A percentile compares a stretch with the other conserved stretches of the same genome.
Conservation (phyloP, 345 rosid genomes). For the Linum lewisii region DNA sequence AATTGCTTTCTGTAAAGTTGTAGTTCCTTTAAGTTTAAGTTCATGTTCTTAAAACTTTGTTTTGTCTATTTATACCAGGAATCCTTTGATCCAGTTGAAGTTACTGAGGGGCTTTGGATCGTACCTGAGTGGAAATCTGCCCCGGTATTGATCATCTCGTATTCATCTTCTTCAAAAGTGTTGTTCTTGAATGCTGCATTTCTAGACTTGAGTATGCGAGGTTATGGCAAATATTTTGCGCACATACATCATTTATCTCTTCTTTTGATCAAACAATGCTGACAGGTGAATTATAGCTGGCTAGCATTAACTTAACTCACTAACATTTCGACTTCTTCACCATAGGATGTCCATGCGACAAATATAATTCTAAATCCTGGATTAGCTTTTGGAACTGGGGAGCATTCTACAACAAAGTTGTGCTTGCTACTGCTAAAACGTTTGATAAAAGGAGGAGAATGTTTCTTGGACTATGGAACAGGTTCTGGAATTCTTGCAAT, state of each 20-base stretch:
- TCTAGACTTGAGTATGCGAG: slow-evolving; percentile 1
- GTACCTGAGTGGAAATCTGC: slow-evolving; percentile 76
- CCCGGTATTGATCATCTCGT: slow-evolving; percentile 44
- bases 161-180: slow-evolving; percentile 8
- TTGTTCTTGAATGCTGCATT: background rate
- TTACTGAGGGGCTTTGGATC: slow-evolving; percentile 68
- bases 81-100: slow-evolving; percentile 60
- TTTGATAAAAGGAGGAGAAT: slow-evolving; percentile 66
- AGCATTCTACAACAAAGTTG: slow-evolving; percentile 68
- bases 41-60: background rate
- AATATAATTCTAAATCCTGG: slow-evolving; percentile 83
- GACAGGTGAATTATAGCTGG: background rate
- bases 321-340: background rate
- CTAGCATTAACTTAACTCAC: background rate
- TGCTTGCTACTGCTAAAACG: slow-evolving; percentile 54
- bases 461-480: slow-evolving; percentile 78
- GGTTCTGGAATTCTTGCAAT: slow-evolving; percentile 90
- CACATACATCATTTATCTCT: background rate
- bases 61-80: slow-evolving; percentile 38
- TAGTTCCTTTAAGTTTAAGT: no score
- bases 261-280: background rate
- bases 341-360: slow-evolving; percentile 47
- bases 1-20: no score
- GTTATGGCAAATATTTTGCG: background rate
- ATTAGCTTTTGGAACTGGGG: slow-evolving; percentile 88